Conservation (phyloP, 495 filamentous ascomycete genomes). For the Acidomyces sp. region DNA sequence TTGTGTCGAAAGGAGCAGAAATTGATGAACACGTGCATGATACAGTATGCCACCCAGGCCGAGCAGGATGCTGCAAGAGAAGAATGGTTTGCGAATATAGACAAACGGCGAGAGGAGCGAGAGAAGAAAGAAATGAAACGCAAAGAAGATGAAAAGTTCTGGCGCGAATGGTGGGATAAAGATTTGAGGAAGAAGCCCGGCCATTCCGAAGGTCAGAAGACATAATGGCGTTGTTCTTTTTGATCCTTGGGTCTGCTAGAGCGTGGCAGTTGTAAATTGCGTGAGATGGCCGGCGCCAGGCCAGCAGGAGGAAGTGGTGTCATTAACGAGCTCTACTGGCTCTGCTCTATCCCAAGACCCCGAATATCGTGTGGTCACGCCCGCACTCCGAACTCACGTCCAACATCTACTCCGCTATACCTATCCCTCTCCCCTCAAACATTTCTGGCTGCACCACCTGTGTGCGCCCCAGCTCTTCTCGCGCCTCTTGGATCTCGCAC, state of each 20-base stretch:
- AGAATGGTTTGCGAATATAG: slow-evolving; percentile 74
- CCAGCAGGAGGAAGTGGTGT: too few species aligned
- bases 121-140: slow-evolving; percentile 45
- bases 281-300: too few species aligned
- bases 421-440: slow-evolving; percentile 13
- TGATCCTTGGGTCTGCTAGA: too few species aligned
- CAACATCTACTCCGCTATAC: slow-evolving; percentile 4
- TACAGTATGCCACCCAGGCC: slow-evolving; percentile 63
- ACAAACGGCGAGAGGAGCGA: slow-evolving; percentile 49
- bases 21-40: slow-evolving; percentile 90
- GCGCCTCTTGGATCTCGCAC: slow-evolving; percentile 4
- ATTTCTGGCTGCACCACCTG: slow-evolving; percentile 15
- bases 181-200: slow-evolving; percentile 35
- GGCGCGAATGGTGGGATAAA: slow-evolving; percentile 40
- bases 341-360: too few species aligned
- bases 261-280: too few species aligned
- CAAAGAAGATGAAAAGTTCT: slow-evolving; percentile 31
- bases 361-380: too few species aligned
- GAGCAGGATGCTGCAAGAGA: slow-evolving; percentile 82
- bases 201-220: slow-evolving; percentile 30
- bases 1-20: slow-evolving; percentile 64
- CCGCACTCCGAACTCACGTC: too few species aligned
- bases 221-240: too few species aligned
- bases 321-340: too few species aligned
- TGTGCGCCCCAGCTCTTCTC: slow-evolving; percentile 4